Evolutionary conservation across 1,284 basidiomycete genomes (phyloP).

Genomic region (Austropuccinia psidii): DNA sequence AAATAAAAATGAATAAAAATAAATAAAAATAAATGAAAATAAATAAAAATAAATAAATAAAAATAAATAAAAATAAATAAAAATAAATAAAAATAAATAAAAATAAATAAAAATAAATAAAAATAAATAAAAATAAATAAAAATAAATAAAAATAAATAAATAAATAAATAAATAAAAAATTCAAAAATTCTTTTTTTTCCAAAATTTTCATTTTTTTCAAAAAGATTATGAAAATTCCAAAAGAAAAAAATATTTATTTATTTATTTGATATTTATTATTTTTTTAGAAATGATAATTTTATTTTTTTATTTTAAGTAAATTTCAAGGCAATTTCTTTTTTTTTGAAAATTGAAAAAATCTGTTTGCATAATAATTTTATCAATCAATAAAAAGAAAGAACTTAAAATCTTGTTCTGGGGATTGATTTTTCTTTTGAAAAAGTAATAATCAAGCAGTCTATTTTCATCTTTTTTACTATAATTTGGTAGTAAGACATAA

Average conservation of each 20-base stretch:
- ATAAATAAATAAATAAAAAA: background rate
- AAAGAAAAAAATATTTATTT: too few relatives aligned
- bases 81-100: background rate
- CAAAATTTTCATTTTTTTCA: background rate
- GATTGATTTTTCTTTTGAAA: too few relatives aligned
- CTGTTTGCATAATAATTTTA: too few relatives aligned
- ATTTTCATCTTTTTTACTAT: too few relatives aligned
- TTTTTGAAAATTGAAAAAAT: too few relatives aligned
- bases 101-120: background rate
- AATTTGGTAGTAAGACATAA: too few relatives aligned
- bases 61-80: background rate
- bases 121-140: background rate
- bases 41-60: background rate
- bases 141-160: background rate
- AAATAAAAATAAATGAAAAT: background rate
- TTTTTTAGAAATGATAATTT: background rate
- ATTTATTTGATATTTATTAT: background rate
- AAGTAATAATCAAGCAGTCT: too few relatives aligned
- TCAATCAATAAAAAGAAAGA: too few relatives aligned
- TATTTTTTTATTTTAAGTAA: background rate
- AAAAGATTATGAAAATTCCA: background rate
- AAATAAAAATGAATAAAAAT: background rate
- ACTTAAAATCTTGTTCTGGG: too few relatives aligned
- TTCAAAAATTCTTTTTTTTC: background rate
- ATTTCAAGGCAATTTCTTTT: too few relatives aligned